Conservation (phyloP, 805 yeast species). For the Sporopachydermia lactativora region DNA sequence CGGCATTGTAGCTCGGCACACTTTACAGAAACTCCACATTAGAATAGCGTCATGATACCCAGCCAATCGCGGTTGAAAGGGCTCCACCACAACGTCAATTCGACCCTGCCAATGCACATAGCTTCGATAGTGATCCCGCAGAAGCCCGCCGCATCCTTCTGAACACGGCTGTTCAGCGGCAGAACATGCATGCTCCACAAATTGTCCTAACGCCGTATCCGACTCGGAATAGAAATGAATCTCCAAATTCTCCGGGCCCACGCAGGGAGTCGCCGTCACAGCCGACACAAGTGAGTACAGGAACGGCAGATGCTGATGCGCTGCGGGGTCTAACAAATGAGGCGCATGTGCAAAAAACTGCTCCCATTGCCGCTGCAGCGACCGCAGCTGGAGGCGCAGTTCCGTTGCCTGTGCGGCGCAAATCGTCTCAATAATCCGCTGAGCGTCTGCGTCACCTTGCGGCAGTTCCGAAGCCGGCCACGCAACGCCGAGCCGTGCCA, state of each 20-base stretch:
- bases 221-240: conserved; percentile 85
- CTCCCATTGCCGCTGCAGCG: conserved; percentile 54
- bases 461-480: conserved; percentile 20
- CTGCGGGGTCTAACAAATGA: conserved; percentile 50
- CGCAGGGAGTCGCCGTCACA: conserved; percentile 79
- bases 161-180: conserved; percentile 57
- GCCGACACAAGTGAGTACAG: conserved; percentile 73
- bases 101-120: conserved; percentile 85
- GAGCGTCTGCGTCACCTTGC: conserved; percentile 21
- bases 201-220: conserved; percentile 82
- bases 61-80: conserved; percentile 37
- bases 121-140: conserved; percentile 65
- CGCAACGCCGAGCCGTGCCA: conserved; percentile 13
- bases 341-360: conserved; percentile 35
- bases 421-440: conserved; percentile 23
- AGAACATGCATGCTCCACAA: conserved; percentile 62
- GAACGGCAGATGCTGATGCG: conserved; percentile 68
- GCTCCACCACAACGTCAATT: conserved; percentile 63
- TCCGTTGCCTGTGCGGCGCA: conserved; percentile 16
- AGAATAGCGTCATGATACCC: conserved; percentile 55
- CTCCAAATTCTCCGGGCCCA: conserved; percentile 76
- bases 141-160: conserved; percentile 65
- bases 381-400: conserved; percentile 19
- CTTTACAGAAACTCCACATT: conserved; percentile 86
- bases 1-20: conserved; percentile 64